These are phyloP conservation scores for Aureobasidium subglaciale DNA, from an alignment of 2,329 filamentous ascomycete species.

Conservation along the genomic window DNA sequence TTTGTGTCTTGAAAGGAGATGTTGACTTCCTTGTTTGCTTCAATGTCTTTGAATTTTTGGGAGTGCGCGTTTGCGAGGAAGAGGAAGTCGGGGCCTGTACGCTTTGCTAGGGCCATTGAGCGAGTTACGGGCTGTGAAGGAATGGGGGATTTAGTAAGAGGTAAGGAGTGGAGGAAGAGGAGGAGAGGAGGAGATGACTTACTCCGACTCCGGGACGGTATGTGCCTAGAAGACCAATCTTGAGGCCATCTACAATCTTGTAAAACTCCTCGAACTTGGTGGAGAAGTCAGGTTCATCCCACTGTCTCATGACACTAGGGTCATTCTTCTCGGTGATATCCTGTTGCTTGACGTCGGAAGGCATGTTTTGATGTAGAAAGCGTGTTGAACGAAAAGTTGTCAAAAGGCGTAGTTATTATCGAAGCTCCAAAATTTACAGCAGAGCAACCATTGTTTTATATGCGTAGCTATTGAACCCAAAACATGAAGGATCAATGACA, in stretches of 20 bases:
- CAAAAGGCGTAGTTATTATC: not conserved
- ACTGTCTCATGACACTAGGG: conserved; percentile 44
- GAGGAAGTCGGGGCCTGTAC: conserved; percentile 46
- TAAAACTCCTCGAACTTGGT: conserved; percentile 44
- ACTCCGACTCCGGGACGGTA: conserved; percentile 35
- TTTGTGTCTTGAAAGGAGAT: conserved; percentile 42
- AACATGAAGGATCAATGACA: not conserved
- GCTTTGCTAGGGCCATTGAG: conserved; percentile 48
- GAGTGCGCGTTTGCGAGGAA: conserved; percentile 44
- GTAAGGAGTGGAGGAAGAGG: not conserved
- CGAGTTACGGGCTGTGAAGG: conserved; percentile 34
- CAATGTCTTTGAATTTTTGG: conserved; percentile 41
- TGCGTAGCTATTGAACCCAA: not conserved
- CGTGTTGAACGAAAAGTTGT: not conserved
- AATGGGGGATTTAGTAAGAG: not conserved
- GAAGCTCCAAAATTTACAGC: not conserved
- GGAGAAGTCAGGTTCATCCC: conserved; percentile 37
- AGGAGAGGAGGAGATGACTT: conserved; percentile 10
- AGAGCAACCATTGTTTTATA: not conserved
- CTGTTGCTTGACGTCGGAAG: conserved; percentile 32
- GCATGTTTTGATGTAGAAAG: conserved; percentile 34
- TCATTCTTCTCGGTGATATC: conserved; percentile 40
- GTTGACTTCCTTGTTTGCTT: conserved; percentile 34
- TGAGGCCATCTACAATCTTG: conserved; percentile 39
- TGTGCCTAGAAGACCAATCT: conserved; percentile 38